phyloP scores from a whole-genome alignment of 345 rosid genomes.

The Carallia pectinifolia region DNA sequence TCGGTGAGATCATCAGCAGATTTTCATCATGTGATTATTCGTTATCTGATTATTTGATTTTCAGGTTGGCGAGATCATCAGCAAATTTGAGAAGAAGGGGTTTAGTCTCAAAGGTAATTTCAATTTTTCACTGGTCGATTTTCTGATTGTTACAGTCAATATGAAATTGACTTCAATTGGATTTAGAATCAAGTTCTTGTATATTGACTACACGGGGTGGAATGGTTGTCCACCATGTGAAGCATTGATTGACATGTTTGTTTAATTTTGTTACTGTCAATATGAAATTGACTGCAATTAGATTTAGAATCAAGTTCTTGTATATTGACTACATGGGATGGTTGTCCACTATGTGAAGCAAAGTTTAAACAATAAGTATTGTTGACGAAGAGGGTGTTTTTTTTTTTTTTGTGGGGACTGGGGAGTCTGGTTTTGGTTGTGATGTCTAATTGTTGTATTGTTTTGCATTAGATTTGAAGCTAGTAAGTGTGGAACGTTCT shows the following conservation, averaged over 20 bases:
- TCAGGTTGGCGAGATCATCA: constrained; percentile 87
- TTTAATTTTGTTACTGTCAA: neutral
- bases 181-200: no score
- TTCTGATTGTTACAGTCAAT: neutral
- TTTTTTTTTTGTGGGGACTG: neutral
- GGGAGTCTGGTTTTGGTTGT: neutral
- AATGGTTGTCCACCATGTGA: no score
- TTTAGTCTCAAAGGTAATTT: constrained; percentile 75
- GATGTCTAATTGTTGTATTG: neutral
- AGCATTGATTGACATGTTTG: no score
- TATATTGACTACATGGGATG: no score
- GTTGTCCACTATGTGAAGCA: no score
- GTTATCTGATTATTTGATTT: neutral
- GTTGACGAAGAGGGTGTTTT: neutral
- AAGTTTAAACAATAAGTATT: no score
- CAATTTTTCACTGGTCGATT: neutral
- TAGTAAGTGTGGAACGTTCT: constrained; percentile 57
- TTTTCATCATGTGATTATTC: no score
- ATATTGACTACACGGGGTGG: no score
- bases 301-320: no score
- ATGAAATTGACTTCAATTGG: no score
- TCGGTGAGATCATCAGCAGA: no score
- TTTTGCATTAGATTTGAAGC: constrained; percentile 58
- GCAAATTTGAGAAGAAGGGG: constrained; percentile 95
- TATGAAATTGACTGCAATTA: no score